Base-by-base conservation (phyloP, 2,329 filamentous ascomycete species). In the Colletotrichum magnum region DNA sequence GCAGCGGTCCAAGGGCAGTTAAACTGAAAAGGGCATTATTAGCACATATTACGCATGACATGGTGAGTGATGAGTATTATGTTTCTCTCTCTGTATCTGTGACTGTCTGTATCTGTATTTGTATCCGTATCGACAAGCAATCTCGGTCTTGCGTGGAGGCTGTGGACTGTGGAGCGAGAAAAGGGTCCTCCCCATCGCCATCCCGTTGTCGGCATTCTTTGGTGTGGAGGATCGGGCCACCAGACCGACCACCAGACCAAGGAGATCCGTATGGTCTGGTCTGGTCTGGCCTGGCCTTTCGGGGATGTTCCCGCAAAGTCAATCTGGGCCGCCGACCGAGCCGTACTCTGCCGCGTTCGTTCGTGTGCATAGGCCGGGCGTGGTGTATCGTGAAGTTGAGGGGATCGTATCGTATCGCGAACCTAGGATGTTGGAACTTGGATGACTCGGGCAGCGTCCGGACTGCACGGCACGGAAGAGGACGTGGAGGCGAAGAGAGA, bases 401-500 rank as follows among this genome's bases (percentile, higher is more conserved):
- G 28, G 32, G 32, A 36, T 36, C 32, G 9, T 36, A 36, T 36
- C 32, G 48, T 51, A 6, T 51, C n/a, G 10, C 21, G 48, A 24
- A 24, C 21, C 21, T 28, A 53, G 50, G 18, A 18, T 18, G 21
- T 32, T 15, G 50, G 52, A 18, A 18, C 18, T 18, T 54, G 16
- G 52, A 54, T 54, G 52, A 54, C 52, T 54, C 52, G 52, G 52
- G 52, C 16, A 54, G 52, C 32, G 28, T 16, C 52, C 10, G 32
- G 32, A 36, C 12, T 36, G 32, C 32, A 36, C 32, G 7, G 32
- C 32, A 36, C 32, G 32, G 32, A 10, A 36, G 32, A 36, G 32
- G 32, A 24, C 21, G 21, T 24, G 10, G 51, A 54, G 13, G 52
- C 28, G 28, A 39, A 54, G 28, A 18, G 39, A 39, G 52, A 54